Percentiles rank a stretch among this genome's conserved stretches.
These are phyloP conservation scores for Eimeria brunetti DNA, from an alignment of 169 alveolate genomes.

Conservation along the genomic window DNA sequence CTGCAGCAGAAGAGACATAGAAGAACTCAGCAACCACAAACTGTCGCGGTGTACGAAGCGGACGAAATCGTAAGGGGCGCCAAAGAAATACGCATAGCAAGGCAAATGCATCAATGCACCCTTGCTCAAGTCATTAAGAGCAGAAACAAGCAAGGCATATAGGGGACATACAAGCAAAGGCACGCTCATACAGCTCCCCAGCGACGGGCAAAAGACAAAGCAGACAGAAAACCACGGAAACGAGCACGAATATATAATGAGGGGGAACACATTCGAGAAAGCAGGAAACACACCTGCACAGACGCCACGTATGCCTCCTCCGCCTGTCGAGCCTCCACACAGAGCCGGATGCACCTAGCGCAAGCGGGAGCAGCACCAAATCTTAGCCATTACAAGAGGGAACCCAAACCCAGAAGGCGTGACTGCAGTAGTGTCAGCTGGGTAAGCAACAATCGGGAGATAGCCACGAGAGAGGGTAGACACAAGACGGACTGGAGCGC, in stretches of 20 bases:
- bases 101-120: too few species aligned
- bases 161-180: neutral
- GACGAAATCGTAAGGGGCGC: neutral
- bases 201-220: neutral
- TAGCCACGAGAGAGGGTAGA: neutral
- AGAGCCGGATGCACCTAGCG: conserved; percentile 61
- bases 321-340: conserved; percentile 74
- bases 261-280: neutral
- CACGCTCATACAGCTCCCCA: neutral
- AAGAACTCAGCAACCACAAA: neutral
- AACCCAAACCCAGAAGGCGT: neutral
- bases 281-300: conserved; percentile 15
- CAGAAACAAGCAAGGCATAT: neutral
- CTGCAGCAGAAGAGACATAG: neutral
- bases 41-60: neutral
- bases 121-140: neutral
- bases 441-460: neutral
- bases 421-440: conserved; percentile 5
- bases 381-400: neutral
- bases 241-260: neutral
- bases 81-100: neutral
- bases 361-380: neutral
- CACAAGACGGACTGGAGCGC: conserved; percentile 61
- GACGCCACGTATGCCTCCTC: conserved; percentile 66
- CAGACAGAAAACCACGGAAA: neutral